Conservation (phyloP, 1,284 basidiomycete species). For the Trichosporon inkin region DNA sequence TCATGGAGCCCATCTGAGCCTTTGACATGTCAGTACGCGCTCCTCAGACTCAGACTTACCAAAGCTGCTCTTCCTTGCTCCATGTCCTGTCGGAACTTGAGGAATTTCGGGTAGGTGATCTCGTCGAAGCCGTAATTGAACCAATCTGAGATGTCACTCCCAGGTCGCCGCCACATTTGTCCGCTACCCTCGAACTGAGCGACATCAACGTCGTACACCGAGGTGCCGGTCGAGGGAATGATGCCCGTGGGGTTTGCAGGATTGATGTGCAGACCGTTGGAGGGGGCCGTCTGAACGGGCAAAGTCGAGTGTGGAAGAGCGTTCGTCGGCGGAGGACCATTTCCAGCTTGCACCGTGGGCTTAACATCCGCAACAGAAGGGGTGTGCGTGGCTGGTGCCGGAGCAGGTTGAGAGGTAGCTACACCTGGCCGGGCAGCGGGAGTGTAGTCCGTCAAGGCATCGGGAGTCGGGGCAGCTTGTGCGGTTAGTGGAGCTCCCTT, state of each 20-base stretch:
- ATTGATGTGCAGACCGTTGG: constrained; percentile 56
- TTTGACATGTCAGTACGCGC: constrained; percentile 13
- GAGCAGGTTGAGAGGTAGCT: constrained; percentile 9
- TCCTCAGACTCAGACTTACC: constrained; percentile 31
- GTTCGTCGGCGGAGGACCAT: constrained; percentile 24
- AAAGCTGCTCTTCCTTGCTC: constrained; percentile 56
- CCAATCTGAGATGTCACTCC: constrained; percentile 92
- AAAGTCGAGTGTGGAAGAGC: constrained; percentile 38
- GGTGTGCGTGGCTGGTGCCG: constrained; percentile 26
- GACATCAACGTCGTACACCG: constrained; percentile 85
- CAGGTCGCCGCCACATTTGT: constrained; percentile 85
- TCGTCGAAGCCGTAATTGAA: constrained; percentile 99
- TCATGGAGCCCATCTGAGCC: constrained; percentile 37
- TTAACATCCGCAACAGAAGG: constrained; percentile 36
- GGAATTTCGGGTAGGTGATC: constrained; percentile 87
- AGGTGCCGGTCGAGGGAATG: constrained; percentile 57
- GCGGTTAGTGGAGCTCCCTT: not conserved
- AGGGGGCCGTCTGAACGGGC: constrained; percentile 29
- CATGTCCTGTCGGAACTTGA: constrained; percentile 75
- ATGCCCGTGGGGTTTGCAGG: constrained; percentile 60
- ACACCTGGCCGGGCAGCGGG: constrained; percentile 67
- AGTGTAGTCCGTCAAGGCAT: constrained; percentile 84
- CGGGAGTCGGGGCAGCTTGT: constrained; percentile 53
- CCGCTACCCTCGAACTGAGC: constrained; percentile 67
- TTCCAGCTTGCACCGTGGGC: constrained; percentile 21